These are phyloP conservation scores for Leishmania martiniquensis DNA, from an alignment of 208 protist genomes.

Conservation along the genomic window DNA sequence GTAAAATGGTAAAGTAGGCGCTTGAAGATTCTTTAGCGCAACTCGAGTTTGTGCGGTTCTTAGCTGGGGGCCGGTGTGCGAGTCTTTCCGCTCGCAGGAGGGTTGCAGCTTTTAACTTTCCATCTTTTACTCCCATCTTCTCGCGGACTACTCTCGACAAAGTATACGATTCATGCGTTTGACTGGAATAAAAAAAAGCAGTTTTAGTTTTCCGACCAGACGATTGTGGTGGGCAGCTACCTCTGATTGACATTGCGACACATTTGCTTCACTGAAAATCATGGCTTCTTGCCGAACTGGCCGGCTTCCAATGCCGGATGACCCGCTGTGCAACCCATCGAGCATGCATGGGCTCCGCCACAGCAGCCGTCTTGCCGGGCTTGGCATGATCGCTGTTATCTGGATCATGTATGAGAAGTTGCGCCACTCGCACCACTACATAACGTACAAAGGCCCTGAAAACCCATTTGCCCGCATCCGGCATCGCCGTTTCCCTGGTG, in stretches of 20 bases:
- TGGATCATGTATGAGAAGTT: slow-evolving; percentile 88
- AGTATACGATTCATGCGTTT: no score
- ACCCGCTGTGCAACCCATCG: slow-evolving; percentile 68
- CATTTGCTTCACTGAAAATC: neutral
- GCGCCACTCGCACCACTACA: slow-evolving; percentile 76
- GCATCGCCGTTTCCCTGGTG: slow-evolving; percentile 78
- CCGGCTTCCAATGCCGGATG: slow-evolving; percentile 81
- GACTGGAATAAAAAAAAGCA: no score
- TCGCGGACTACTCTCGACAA: no score
- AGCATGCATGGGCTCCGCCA: slow-evolving; percentile 61
- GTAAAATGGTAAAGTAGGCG: no score
- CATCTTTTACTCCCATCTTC: neutral
- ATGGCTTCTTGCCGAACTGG: slow-evolving; percentile 78
- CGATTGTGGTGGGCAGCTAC: neutral
- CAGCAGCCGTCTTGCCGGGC: slow-evolving; percentile 58
- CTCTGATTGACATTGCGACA: neutral
- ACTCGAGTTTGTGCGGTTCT: no score
- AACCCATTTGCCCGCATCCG: slow-evolving; percentile 85
- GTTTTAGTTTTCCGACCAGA: neutral
- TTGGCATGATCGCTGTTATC: slow-evolving; percentile 67
- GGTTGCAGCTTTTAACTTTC: no score
- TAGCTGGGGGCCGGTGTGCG: no score
- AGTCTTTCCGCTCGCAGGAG: no score
- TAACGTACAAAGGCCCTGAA: slow-evolving; percentile 84
- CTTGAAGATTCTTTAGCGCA: no score